These are phyloP conservation scores for Sisymbrium irio DNA, from an alignment of 345 rosid species.

Conservation along the genomic window DNA sequence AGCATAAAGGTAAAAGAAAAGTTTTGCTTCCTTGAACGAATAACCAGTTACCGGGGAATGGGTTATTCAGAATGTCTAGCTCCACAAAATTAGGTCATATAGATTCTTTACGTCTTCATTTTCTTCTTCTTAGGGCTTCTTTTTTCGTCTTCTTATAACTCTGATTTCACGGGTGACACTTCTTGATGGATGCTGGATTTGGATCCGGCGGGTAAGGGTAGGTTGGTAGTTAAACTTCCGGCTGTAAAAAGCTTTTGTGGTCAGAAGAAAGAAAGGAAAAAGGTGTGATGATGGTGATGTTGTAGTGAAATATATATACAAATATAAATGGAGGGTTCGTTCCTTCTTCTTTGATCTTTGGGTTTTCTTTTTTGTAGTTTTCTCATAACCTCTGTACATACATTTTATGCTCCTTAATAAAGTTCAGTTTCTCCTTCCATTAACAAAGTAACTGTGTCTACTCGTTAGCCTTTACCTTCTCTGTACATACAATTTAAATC, in stretches of 20 bases:
- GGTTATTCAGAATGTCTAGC: conserved; percentile 13
- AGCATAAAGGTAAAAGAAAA: conserved; percentile 31
- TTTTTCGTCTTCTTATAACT: background rate
- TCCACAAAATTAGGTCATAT: conserved; percentile 21
- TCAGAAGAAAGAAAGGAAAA: conserved; percentile 1
- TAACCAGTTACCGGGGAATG: conserved; percentile 4
- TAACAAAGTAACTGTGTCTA: background rate
- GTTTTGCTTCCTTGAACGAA: conserved; percentile 26
- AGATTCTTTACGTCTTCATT: conserved; percentile 23
- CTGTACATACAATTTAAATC: too few species aligned
- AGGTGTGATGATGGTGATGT: conserved; percentile 15
- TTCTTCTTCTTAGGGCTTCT: conserved; percentile 17
- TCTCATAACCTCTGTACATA: conserved; percentile 26
- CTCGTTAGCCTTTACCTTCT: too few species aligned
- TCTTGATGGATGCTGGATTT: conserved; percentile 7
- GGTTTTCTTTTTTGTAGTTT: background rate
- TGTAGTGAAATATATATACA: conserved; percentile 24
- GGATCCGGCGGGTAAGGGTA: conserved; percentile 10
- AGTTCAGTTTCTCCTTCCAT: conserved; percentile 14
- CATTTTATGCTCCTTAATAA: conserved; percentile 25
- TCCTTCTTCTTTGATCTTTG: conserved; percentile 14
- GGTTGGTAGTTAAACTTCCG: conserved; percentile 5
- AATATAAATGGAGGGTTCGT: background rate
- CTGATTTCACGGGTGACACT: background rate
- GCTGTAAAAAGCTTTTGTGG: conserved; percentile 8